Base-by-base conservation (phyloP, 345 rosid genomes). In the Gossypium sturtianum region DNA sequence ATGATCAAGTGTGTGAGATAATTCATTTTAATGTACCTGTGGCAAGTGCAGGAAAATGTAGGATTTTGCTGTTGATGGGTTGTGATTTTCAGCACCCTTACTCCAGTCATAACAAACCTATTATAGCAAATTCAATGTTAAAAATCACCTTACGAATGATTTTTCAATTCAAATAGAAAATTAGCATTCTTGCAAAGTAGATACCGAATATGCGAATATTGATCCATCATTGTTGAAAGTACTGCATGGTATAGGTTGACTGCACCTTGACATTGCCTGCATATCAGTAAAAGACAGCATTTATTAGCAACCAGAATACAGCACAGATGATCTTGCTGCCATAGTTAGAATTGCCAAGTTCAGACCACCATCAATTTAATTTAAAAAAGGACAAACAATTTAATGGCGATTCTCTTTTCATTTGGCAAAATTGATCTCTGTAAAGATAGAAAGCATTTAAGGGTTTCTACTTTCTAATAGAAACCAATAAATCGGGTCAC, bases 61-160 rank as follows among this genome's bases (percentile, higher is more conserved):
- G 49, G 76, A 73, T 78, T 89, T 90, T 23, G 93, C 90, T 0
- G 88, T 86, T 70, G 91, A 84, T 15, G 96, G 96, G 82, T 89
- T 90, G 78, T 90, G 93, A 78, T 90, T 90, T 78, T 87, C 96
- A 7, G 93, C 92, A 75, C 93, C 92, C 78, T 96, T 96, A 74
- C 97, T 85, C 99, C 98, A 96, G 87, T 96, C 99, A 66, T 96
- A 93, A 78, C 98, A 93, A 12, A 84, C 87, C 99, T 95, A 47
- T 5, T 95, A 47, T 5, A 72, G 54, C 71, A 76, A 71, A 57
- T 54, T 11, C 60, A 48, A 54, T 48, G 44, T 51, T 51, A 17
- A 70, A 12, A 68, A 52, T 54, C 20, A 59, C 23, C 44, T 25
- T 16, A 15, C 12, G 2, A 70, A 48, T n/a, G 2, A 4, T 27